Percentiles rank a stretch among this genome's conserved stretches.
Conservation (phyloP, 192 early-diverging fungal genomes). For the Rhizoclosmatium globosum region DNA sequence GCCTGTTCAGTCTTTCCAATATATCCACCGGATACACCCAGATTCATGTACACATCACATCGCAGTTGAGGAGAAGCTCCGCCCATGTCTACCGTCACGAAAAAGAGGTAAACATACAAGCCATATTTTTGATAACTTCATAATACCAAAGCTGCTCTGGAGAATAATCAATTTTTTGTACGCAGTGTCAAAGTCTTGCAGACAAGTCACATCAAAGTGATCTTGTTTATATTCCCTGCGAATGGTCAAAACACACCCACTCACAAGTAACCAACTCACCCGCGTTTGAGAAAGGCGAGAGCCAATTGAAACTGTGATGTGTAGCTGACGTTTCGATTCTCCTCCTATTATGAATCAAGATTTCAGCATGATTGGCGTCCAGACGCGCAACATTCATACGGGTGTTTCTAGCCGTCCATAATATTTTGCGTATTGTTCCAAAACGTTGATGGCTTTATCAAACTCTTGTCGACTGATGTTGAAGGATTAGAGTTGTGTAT, state of each 20-base stretch:
- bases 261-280: constrained; percentile 3
- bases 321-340: constrained; percentile 10
- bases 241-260: not conserved
- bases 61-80: not conserved
- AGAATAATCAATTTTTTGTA: constrained; percentile 1
- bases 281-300: constrained; percentile 19
- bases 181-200: constrained; percentile 7
- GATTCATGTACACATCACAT: constrained; percentile 25
- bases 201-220: not conserved
- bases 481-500: no score
- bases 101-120: not conserved
- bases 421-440: constrained; percentile 14
- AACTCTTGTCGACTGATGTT: constrained; percentile 1
- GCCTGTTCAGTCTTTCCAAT: not conserved
- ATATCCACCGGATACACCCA: constrained; percentile 15
- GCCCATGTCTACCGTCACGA: not conserved
- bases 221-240: constrained; percentile 22
- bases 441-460: constrained; percentile 15
- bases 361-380: not conserved
- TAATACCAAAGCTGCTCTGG: constrained; percentile 1
- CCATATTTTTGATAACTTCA: not conserved
- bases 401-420: not conserved
- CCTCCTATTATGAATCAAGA: not conserved
- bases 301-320: constrained; percentile 13
- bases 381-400: not conserved